Conservation (phyloP, 2,329 filamentous ascomycete species). For the Cladosporium sp. region DNA sequence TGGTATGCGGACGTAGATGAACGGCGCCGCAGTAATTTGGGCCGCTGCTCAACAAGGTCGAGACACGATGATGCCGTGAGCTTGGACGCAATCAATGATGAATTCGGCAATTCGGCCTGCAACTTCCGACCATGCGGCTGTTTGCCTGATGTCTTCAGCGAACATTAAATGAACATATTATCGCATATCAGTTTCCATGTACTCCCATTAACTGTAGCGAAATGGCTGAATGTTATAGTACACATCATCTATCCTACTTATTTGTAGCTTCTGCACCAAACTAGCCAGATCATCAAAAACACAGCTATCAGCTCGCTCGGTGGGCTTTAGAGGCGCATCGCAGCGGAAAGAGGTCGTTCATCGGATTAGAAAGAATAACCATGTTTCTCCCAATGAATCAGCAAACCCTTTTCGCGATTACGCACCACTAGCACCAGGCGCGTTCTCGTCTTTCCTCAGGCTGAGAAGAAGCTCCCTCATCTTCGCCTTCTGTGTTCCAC, state of each 20-base stretch:
- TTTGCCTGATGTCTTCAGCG: background rate
- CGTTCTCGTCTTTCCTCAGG: constrained; percentile 90
- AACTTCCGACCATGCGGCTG: background rate
- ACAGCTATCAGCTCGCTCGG: constrained; percentile 5
- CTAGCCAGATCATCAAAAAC: background rate
- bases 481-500: constrained; percentile 90
- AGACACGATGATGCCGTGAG: constrained; percentile 3
- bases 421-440: constrained; percentile 59
- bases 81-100: constrained; percentile 1
- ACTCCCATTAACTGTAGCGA: background rate
- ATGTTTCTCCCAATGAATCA: background rate
- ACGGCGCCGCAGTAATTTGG: background rate
- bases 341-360: background rate
- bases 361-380: background rate
- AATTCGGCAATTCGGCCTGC: constrained; percentile 2
- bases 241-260: constrained; percentile 14
- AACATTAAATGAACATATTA: background rate
- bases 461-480: constrained; percentile 88
- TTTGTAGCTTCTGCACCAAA: background rate
- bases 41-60: background rate
- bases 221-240: constrained; percentile 1
- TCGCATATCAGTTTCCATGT: background rate
- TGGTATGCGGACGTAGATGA: background rate
- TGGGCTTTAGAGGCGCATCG: constrained; percentile 11
- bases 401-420: constrained; percentile 15